Evolutionary conservation across 495 filamentous ascomycete genomes (phyloP), one percentile per base, ranked within the genome.

Genomic region (Penicillium canescens): DNA sequence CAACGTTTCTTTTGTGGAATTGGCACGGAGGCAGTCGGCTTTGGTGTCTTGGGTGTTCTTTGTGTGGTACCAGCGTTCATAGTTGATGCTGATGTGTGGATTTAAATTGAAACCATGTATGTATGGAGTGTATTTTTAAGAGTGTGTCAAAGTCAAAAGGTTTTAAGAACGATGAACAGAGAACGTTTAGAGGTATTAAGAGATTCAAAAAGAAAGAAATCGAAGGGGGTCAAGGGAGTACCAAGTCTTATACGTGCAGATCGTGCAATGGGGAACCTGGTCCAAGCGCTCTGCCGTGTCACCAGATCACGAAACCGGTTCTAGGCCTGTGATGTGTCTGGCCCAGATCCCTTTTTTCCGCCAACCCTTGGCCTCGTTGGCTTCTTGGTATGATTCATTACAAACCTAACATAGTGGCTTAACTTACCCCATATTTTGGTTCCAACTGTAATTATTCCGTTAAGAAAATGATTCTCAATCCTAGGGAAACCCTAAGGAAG

Each of bases 1-100:
- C 68, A 69, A 52, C 73, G 73, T 61, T 71, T 61, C 46, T 62
- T 63, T 58, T 68, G 63, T 49, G 69, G 48, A 42, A 57, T 46
- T 28, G 56, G 61, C 20, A 62, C 56, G 0, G 64, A 52, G 38
- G 49, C 56, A 38, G 50, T 38, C 23, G 59, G 61, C 20, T 54
- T 54, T 12, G 64, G 64, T 20, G 61, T 50, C 31, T 54, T 46
- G 11, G 58, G 52, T 8, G 61, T 35, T 35, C 52, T 51, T 36
- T 58, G 24, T 11, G 47, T 44, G 39, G 52, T 46, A 31, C 52
- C 35, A 16, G 55, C 34, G 36, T 62, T 62, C 64, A 67, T 67
- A 13, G 39, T 42, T 31, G 28, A 31, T 5, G 28, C 28, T 31
- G 42, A 18, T 31, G 28, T 9, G n/a, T 41, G 6, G 28, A 31